Evolutionary conservation across 768 basidiomycete species (phyloP).

Genomic region (Psilocybe sp.): DNA sequence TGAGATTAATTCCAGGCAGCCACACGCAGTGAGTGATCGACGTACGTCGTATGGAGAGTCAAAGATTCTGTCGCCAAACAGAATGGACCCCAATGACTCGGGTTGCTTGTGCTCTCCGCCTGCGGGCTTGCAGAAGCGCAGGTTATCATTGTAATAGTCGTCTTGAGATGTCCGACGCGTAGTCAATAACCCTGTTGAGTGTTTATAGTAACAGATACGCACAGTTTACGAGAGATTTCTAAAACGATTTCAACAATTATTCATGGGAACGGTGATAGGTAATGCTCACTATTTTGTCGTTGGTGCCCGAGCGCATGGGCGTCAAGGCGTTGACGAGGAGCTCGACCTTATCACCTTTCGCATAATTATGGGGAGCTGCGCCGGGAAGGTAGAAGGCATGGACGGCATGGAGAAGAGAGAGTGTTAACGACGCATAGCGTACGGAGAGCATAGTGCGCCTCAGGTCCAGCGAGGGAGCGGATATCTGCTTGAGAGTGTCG

Average conservation of each 20-base stretch:
- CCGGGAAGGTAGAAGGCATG: constrained; percentile 90
- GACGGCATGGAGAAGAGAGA: constrained; percentile 21
- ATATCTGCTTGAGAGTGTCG: no score
- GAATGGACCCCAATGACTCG: constrained; percentile 86
- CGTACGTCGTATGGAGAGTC: constrained; percentile 84
- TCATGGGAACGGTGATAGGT: neutral
- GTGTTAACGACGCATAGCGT: constrained; percentile 1
- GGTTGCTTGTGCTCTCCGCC: constrained; percentile 73
- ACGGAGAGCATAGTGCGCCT: neutral
- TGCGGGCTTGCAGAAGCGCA: constrained; percentile 83
- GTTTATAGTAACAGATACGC: constrained; percentile 16
- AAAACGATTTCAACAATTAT: neutral
- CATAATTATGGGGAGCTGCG: constrained; percentile 84
- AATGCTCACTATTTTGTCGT: constrained; percentile 67
- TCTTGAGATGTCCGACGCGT: constrained; percentile 39
- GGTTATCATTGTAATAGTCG: constrained; percentile 88
- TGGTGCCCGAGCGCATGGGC: constrained; percentile 70
- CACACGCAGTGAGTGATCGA: neutral
- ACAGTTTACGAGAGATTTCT: constrained; percentile 96
- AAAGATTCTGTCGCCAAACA: constrained; percentile 97
- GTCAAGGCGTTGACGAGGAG: constrained; percentile 87
- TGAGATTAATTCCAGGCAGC: constrained; percentile 8
- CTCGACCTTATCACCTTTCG: constrained; percentile 67
- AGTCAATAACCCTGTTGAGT: neutral
- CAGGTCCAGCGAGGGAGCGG: neutral